Evolutionary conservation across 1,284 basidiomycete species (phyloP).

Genomic region (Inonotus obliquus): DNA sequence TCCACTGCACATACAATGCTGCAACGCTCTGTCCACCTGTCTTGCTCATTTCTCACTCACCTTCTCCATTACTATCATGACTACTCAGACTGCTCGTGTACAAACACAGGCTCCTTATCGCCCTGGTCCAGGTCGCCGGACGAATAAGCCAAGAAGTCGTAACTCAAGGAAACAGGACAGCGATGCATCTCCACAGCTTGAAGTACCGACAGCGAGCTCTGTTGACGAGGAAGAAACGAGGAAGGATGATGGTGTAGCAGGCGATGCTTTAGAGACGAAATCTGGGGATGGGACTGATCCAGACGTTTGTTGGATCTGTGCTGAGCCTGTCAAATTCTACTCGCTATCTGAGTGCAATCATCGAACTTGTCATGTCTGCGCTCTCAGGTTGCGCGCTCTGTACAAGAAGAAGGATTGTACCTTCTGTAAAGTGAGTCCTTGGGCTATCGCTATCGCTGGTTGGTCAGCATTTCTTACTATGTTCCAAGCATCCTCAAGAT

Average conservation of each 20-base stretch:
- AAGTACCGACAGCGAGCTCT: not conserved
- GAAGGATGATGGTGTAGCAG: not conserved
- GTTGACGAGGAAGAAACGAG: not conserved
- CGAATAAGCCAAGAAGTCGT: conserved; percentile 15
- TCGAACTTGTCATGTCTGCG: conserved; percentile 89
- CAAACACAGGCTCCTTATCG: not conserved
- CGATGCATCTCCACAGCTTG: not conserved
- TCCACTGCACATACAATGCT: too few species aligned
- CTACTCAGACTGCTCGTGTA: not conserved
- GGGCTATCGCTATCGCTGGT: not conserved
- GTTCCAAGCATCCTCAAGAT: conserved; percentile 65
- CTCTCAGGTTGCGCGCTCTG: conserved; percentile 84
- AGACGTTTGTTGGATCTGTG: conserved; percentile 89
- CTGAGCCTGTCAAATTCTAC: conserved; percentile 90
- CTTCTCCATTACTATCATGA: not conserved
- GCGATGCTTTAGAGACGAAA: conserved; percentile 14
- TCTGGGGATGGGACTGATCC: conserved; percentile 33
- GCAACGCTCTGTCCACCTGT: not conserved
- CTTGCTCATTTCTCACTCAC: not conserved
- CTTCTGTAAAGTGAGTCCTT: conserved; percentile 81
- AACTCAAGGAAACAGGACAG: not conserved
- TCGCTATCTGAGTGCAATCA: conserved; percentile 90
- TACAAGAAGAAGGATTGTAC: conserved; percentile 95
- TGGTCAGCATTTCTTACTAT: not conserved
- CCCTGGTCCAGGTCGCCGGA: conserved; percentile 2